Percentiles rank a stretch among this genome's conserved stretches.
Evolutionary conservation across 352 stramenopile genomes (phyloP).

Genomic region (Phytophthora aleatoria): DNA sequence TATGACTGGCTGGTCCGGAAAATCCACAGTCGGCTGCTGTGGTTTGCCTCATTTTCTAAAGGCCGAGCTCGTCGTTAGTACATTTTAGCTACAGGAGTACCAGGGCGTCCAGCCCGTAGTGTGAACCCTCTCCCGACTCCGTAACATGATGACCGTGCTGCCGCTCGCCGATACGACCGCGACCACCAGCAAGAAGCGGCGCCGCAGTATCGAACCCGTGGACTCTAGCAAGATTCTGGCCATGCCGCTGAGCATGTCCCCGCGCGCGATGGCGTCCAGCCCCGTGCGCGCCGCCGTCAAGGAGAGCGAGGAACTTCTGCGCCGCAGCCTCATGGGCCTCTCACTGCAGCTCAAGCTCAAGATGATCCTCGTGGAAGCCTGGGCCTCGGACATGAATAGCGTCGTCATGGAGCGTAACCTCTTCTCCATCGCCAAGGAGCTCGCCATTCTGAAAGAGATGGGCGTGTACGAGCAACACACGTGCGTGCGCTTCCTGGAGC

Average conservation of each 20-base stretch:
- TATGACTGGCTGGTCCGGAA: slow-evolving; percentile 37
- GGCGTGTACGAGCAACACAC: slow-evolving; percentile 78
- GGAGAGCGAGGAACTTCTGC: slow-evolving; percentile 43
- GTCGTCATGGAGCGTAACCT: slow-evolving; percentile 88
- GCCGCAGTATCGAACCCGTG: slow-evolving; percentile 67
- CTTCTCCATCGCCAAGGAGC: slow-evolving; percentile 81
- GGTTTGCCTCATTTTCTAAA: slow-evolving; percentile 32
- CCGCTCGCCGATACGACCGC: slow-evolving; percentile 29
- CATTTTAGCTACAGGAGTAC: slow-evolving; percentile 6
- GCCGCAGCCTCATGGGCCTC: slow-evolving; percentile 75
- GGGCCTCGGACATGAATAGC: slow-evolving; percentile 86
- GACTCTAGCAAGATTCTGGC: slow-evolving; percentile 60
- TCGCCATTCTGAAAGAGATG: slow-evolving; percentile 76
- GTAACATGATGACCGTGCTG: slow-evolving; percentile 56
- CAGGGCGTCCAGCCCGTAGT: slow-evolving; percentile 3
- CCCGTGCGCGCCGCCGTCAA: slow-evolving; percentile 14
- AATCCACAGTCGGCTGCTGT: slow-evolving; percentile 25
- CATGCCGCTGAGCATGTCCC: slow-evolving; percentile 49
- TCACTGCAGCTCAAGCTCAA: slow-evolving; percentile 87
- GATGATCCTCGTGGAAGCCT: slow-evolving; percentile 83
- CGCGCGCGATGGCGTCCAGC: slow-evolving; percentile 31
- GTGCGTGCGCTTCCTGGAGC: slow-evolving; percentile 77
- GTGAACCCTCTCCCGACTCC: slow-evolving; percentile 1
- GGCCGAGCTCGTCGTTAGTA: slow-evolving; percentile 9
- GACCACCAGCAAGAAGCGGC: slow-evolving; percentile 62